Percentiles rank a stretch among this genome's conserved stretches.
Conservation (phyloP, 2,329 filamentous ascomycete genomes). For the Chaetomium sp. region DNA sequence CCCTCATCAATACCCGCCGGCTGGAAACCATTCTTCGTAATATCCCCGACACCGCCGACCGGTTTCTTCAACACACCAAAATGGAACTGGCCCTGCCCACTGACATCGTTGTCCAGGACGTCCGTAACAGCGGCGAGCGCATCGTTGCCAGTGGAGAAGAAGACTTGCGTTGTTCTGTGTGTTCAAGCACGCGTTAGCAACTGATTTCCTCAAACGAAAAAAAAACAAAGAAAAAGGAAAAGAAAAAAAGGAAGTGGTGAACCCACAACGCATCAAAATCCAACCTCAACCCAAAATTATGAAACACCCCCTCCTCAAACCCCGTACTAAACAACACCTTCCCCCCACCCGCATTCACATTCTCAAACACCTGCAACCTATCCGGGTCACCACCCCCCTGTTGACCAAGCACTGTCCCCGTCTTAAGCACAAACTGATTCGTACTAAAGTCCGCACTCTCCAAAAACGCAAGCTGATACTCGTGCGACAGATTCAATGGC, state of each 20-base stretch:
- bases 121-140: background rate
- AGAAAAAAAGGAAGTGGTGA: too few species aligned
- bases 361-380: slow-evolving; percentile 1
- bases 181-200: background rate
- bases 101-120: slow-evolving; percentile 2
- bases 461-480: slow-evolving; percentile 5
- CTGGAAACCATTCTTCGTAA: slow-evolving; percentile 6
- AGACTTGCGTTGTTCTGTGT: slow-evolving; percentile 3
- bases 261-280: slow-evolving; percentile 3
- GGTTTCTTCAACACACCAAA: slow-evolving; percentile 4
- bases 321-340: background rate
- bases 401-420: slow-evolving; percentile 1
- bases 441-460: slow-evolving; percentile 8
- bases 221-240: background rate
- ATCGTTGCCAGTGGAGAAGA: background rate
- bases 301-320: background rate
- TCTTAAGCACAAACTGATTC: slow-evolving; percentile 6
- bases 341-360: background rate
- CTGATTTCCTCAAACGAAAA: background rate
- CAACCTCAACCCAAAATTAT: slow-evolving; percentile 2
- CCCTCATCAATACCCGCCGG: background rate
- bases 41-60: background rate
- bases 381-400: background rate
- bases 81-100: slow-evolving; percentile 4
- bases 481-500: slow-evolving; percentile 3